Base-by-base conservation (phyloP, 768 basidiomycete species). In the Galerina marginata region DNA sequence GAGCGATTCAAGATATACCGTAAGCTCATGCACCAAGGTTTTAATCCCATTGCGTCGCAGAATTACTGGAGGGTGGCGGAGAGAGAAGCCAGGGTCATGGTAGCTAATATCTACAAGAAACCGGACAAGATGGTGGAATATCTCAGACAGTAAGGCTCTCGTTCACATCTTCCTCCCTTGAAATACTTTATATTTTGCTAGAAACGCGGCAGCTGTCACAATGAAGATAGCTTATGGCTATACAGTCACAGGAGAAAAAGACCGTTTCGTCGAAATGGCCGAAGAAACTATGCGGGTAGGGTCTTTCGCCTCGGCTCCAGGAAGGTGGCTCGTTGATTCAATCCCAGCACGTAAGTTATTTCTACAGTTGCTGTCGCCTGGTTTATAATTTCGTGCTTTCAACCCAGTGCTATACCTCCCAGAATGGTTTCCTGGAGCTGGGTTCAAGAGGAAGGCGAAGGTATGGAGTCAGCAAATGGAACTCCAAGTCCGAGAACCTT, bases 341-440 rank as follows among this genome's bases (percentile, higher is more conserved):
- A 73, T 77, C 44, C 72, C 54, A 20, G 33, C 33, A n/a, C 23
- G 54, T 56, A 14, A 38, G 44, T 56, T 9, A 10, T 46, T n/a
- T 45, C 15, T 33, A 33, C 2, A 14, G n/a, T 53, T 40, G 14
- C 10, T 40, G 23, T n/a, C n/a, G 9, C 14, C 9, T n/a, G 15
- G 10, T 52, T 51, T 40, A 49, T 26, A 5, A 48, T 44, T 26
- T 37, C 9, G 42, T 46, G 9, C 9, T 25, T 49, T 48, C 2
- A 23, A 25, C 45, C 12, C 43, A 80, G 79, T 79, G 49, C 69
- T 70, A 26, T 73, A 71, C 58, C 45, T 80, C 3, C 80, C 80
- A 0, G 63, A 67, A 3, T 80, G 80, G 79, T 72, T 81, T 55
- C 79, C 80, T 3, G 74, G 77, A 16, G 76, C 72, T 43, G 66